These are phyloP conservation scores for Rhodomyrtus psidioides DNA, from an alignment of 441 rosid species.

Conservation along the genomic window DNA sequence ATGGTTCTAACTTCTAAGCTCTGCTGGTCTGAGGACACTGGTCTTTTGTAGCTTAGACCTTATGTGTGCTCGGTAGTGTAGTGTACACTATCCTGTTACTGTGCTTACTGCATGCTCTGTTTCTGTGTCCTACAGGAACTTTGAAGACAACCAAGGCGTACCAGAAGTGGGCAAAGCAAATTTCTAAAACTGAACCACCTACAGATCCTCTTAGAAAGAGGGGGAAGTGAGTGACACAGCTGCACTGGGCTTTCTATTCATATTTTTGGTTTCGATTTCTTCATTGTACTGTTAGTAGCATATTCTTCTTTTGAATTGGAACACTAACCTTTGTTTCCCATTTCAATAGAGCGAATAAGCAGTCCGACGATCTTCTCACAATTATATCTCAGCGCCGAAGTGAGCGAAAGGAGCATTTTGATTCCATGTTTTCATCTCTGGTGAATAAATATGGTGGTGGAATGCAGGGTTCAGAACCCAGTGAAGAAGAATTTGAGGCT, in stretches of 20 bases:
- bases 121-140: conserved; percentile 35
- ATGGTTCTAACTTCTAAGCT: neutral
- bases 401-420: conserved; percentile 58
- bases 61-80: neutral
- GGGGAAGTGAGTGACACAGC: conserved; percentile 42
- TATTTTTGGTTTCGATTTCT: neutral
- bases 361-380: conserved; percentile 50
- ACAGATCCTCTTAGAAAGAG: conserved; percentile 44
- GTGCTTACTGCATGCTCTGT: neutral
- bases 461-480: conserved; percentile 43
- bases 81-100: neutral
- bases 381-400: conserved; percentile 50
- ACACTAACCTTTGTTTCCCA: neutral
- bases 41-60: neutral
- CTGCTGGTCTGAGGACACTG: neutral
- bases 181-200: conserved; percentile 70
- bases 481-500: conserved; percentile 92
- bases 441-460: conserved; percentile 63
- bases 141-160: conserved; percentile 65
- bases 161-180: conserved; percentile 67
- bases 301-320: neutral
- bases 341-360: conserved; percentile 35
- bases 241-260: neutral
- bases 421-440: conserved; percentile 80
- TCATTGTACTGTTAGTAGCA: neutral